Conservation (phyloP, 768 basidiomycete species). For the Boletus huronensis region DNA sequence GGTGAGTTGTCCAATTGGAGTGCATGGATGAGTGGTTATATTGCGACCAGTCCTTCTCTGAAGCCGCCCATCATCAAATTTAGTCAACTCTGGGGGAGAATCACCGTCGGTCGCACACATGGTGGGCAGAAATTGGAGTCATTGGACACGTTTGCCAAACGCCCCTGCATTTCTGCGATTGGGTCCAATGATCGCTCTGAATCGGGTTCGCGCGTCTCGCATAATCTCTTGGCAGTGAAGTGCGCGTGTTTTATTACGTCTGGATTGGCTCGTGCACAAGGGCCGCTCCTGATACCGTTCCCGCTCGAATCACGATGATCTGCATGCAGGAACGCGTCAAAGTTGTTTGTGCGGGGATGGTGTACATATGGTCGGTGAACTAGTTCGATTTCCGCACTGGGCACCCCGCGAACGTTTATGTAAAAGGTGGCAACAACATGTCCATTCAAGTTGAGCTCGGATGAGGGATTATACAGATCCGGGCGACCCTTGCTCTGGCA, state of each 20-base stretch:
- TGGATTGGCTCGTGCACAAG: neutral
- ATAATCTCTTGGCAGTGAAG: neutral
- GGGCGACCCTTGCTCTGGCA: neutral
- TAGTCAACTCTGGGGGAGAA: neutral
- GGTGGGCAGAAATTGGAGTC: neutral
- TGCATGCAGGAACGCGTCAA: neutral
- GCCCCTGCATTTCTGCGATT: neutral
- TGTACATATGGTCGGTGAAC: constrained; percentile 2
- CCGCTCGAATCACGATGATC: neutral
- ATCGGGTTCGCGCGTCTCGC: neutral
- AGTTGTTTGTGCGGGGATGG: neutral
- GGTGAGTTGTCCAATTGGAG: neutral
- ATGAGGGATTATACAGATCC: neutral
- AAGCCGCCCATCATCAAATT: neutral
- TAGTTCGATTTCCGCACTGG: constrained; percentile 12
- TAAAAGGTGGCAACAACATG: neutral
- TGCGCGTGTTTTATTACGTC: neutral
- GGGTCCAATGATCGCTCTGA: neutral
- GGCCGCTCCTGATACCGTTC: no score
- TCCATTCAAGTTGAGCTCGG: neutral
- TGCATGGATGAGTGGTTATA: neutral
- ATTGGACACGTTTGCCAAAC: neutral
- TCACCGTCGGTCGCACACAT: neutral
- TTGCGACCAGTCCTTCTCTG: neutral
- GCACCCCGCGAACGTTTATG: neutral